These are phyloP conservation scores for Ascochyta pisi DNA, from an alignment of 2,329 filamentous ascomycete genomes.

Conservation along the genomic window DNA sequence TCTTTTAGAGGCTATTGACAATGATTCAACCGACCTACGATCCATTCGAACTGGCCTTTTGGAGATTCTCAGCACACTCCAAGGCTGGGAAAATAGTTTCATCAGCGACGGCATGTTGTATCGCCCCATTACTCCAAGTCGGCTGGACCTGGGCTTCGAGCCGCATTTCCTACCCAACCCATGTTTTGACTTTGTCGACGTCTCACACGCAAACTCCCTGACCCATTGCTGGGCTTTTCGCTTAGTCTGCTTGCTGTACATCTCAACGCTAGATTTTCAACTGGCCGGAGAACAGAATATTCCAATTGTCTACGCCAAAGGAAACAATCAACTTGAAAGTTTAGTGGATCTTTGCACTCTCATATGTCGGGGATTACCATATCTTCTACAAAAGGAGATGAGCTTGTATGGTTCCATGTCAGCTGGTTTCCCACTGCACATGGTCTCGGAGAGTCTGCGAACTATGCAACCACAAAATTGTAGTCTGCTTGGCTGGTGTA, in stretches of 20 bases:
- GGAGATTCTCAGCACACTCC: neutral
- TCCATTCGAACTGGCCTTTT: neutral
- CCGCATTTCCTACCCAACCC: neutral
- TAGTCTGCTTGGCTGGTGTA: neutral
- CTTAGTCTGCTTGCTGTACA: neutral
- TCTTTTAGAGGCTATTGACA: neutral
- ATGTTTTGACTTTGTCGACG: conserved; percentile 2
- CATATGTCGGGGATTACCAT: conserved; percentile 4
- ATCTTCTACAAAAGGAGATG: conserved; percentile 7
- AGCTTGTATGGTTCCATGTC: conserved; percentile 10
- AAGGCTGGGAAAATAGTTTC: conserved; percentile 1
- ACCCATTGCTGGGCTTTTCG: conserved; percentile 6
- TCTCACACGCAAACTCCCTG: conserved; percentile 6
- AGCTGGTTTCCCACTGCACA: conserved; percentile 1
- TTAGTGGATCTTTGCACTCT: neutral
- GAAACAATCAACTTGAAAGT: neutral
- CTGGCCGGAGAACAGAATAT: neutral
- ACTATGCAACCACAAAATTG: neutral
- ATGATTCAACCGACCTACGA: neutral
- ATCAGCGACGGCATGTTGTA: neutral
- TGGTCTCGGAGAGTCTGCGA: conserved; percentile 8
- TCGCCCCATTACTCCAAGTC: neutral
- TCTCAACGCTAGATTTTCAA: too few relatives aligned
- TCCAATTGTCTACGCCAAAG: neutral
- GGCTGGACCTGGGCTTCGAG: neutral